Evolutionary conservation across 805 yeast species (phyloP).

Genomic region (Cyberlindnera bimundalis): DNA sequence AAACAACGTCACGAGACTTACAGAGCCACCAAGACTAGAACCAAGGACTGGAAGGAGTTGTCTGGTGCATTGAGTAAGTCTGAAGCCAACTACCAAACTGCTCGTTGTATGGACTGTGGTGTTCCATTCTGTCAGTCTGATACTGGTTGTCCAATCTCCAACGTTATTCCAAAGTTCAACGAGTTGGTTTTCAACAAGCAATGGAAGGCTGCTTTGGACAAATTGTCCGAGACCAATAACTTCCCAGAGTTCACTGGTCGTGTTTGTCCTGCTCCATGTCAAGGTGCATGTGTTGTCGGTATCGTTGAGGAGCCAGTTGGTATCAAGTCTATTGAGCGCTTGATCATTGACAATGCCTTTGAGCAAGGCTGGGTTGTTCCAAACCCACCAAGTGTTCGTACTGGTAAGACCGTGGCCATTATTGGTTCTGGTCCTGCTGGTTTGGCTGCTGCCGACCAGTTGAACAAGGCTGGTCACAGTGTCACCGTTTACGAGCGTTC

Average conservation of each 20-base stretch:
- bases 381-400: slow-evolving; percentile 69
- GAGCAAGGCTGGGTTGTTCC: slow-evolving; percentile 97
- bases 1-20: slow-evolving; percentile 84
- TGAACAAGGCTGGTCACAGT: slow-evolving; percentile 90
- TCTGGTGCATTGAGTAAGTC: slow-evolving; percentile 76
- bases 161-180: slow-evolving; percentile 97
- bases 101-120: slow-evolving; percentile 99
- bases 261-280: slow-evolving; percentile 99
- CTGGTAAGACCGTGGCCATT: slow-evolving; percentile 81
- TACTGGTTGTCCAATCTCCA: slow-evolving; percentile 97
- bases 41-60: slow-evolving; percentile 91
- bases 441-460: slow-evolving; percentile 93
- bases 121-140: slow-evolving; percentile 98
- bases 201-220: slow-evolving; percentile 91
- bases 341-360: slow-evolving; percentile 94
- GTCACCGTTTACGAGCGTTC: slow-evolving; percentile 93
- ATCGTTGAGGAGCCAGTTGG: slow-evolving; percentile 95
- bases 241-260: slow-evolving; percentile 99
- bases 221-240: slow-evolving; percentile 92
- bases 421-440: slow-evolving; percentile 99
- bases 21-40: slow-evolving; percentile 70
- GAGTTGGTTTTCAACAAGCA: slow-evolving; percentile 92
- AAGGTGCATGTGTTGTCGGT: slow-evolving; percentile 93
- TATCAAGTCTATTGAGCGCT: slow-evolving; percentile 91
- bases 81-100: slow-evolving; percentile 87